Percentiles rank a stretch among this genome's conserved stretches.
These are phyloP conservation scores for Platanthera zijinensis DNA, from an alignment of 106 monocot genomes.

Conservation along the genomic window DNA sequence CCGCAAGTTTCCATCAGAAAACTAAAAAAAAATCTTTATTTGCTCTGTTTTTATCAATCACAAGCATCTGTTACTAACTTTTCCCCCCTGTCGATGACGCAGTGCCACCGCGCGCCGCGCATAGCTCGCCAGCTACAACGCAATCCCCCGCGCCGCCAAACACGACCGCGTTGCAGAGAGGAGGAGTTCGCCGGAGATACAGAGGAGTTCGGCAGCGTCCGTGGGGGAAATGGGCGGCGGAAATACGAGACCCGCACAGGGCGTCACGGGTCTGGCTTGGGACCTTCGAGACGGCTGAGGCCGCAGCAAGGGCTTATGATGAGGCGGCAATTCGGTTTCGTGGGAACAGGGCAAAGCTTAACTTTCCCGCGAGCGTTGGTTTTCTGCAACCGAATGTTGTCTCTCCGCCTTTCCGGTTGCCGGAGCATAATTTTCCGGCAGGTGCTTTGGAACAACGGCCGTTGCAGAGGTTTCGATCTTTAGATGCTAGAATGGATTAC, in stretches of 20 bases:
- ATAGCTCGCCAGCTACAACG: neutral
- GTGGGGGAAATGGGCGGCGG: conserved; percentile 77
- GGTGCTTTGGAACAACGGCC: conserved; percentile 6
- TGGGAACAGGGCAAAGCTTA: conserved; percentile 51
- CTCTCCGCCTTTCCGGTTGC: neutral
- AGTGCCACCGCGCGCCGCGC: neutral
- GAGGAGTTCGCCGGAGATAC: conserved; percentile 23
- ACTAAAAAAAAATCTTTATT: neutral
- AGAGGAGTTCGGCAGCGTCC: conserved; percentile 63
- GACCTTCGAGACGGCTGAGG: conserved; percentile 59
- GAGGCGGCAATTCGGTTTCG: conserved; percentile 54
- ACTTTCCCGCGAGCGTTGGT: conserved; percentile 35
- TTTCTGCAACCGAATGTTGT: neutral
- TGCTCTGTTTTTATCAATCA: neutral
- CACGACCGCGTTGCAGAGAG: conserved; percentile 2
- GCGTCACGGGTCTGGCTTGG: conserved; percentile 71
- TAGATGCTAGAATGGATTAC: conserved; percentile 9
- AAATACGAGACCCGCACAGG: conserved; percentile 56
- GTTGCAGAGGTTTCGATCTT: neutral
- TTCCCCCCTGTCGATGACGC: neutral
- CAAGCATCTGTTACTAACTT: no score
- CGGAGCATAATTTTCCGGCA: conserved; percentile 7
- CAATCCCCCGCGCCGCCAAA: neutral
- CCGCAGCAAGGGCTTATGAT: conserved; percentile 60
- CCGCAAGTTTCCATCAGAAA: neutral